Conservation (phyloP, 192 early-diverging fungal genomes). For the Coemansia sp. region DNA sequence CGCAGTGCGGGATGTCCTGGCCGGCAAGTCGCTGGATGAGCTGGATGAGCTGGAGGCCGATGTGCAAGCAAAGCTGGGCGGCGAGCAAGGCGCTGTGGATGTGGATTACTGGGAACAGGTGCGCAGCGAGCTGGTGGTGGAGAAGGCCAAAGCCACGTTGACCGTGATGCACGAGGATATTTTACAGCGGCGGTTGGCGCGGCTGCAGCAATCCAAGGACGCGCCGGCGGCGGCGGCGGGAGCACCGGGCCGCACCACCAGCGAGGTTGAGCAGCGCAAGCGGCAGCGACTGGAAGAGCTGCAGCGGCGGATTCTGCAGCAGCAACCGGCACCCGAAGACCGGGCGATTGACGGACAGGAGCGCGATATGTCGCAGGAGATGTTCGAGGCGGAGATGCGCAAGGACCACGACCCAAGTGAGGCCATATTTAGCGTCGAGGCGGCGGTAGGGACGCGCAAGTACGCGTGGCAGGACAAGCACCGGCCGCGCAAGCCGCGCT, state of each 20-base stretch:
- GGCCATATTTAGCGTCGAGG: conserved; percentile 74
- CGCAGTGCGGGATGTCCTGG: conserved; percentile 68
- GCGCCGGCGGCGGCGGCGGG: conserved; percentile 22
- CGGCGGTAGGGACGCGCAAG: conserved; percentile 53
- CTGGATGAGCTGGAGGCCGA: conserved; percentile 69
- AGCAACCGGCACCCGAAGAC: conserved; percentile 11
- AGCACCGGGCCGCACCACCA: conserved; percentile 17
- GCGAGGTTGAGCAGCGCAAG: conserved; percentile 49
- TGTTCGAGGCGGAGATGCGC: conserved; percentile 69
- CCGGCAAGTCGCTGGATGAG: conserved; percentile 69
- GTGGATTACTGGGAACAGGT: conserved; percentile 95
- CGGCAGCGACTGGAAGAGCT: conserved; percentile 45
- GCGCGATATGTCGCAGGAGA: conserved; percentile 19
- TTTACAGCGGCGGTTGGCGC: conserved; percentile 67
- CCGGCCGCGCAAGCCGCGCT: conserved; percentile 89
- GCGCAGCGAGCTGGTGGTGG: conserved; percentile 68
- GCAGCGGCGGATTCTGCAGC: conserved; percentile 50
- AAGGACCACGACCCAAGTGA: conserved; percentile 76
- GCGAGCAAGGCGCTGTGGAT: conserved; percentile 65
- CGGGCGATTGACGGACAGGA: neutral
- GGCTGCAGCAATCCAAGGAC: conserved; percentile 56
- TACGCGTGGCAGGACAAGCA: conserved; percentile 93
- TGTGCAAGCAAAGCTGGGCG: conserved; percentile 66
- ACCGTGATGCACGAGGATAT: conserved; percentile 78
- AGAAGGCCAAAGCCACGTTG: conserved; percentile 68